A percentile compares a stretch with the other conserved stretches of the same genome.
These are phyloP conservation scores for Excoecaria agallocha DNA, from an alignment of 345 rosid species.

Conservation along the genomic window DNA sequence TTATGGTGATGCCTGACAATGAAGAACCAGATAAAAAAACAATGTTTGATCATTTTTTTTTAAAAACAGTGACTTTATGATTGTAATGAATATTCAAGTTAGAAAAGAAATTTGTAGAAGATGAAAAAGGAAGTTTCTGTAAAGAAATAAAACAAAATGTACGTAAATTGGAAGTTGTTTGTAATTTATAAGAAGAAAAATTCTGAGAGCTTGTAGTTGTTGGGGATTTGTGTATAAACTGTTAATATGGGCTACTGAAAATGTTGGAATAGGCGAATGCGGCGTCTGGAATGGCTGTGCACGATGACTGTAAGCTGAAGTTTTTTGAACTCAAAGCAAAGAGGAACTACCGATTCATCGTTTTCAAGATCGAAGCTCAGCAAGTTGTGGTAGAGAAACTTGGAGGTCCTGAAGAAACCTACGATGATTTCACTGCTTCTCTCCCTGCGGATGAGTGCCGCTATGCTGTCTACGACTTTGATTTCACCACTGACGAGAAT, in stretches of 20 bases:
- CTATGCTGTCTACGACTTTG: constrained; percentile 86
- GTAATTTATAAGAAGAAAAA: too few species aligned
- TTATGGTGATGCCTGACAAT: neutral
- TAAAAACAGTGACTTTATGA: too few species aligned
- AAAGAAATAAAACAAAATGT: too few species aligned
- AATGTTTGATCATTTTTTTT: too few species aligned
- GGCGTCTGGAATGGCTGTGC: constrained; percentile 93
- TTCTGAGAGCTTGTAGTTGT: too few species aligned
- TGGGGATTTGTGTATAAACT: too few species aligned
- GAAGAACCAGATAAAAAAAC: neutral
- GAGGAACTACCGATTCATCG: constrained; percentile 76
- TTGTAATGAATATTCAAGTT: too few species aligned
- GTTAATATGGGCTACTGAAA: too few species aligned
- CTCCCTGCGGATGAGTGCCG: constrained; percentile 90
- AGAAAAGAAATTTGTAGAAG: too few species aligned
- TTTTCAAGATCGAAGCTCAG: constrained; percentile 79
- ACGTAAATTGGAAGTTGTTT: too few species aligned
- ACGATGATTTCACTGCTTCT: constrained; percentile 66
- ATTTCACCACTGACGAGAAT: constrained; percentile 75
- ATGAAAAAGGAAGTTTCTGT: too few species aligned
- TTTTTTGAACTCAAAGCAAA: constrained; percentile 81
- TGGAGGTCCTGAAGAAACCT: constrained; percentile 64
- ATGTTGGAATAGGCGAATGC: constrained; percentile 64
- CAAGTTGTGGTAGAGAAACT: constrained; percentile 82
- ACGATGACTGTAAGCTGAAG: constrained; percentile 83